Evolutionary conservation across 768 basidiomycete genomes (phyloP).

Genomic region (Mycena amicta): DNA sequence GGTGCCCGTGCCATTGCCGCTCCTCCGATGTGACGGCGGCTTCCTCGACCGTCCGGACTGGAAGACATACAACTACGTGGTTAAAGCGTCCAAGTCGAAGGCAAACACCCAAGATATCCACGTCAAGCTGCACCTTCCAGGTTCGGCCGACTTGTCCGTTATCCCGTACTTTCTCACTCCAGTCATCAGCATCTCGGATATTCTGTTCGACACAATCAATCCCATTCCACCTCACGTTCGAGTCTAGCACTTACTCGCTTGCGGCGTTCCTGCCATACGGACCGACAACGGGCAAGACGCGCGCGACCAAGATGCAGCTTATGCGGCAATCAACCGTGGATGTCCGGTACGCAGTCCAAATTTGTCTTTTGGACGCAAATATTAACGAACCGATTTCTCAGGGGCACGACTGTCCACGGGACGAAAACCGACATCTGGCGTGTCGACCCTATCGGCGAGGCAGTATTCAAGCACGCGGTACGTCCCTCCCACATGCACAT

Average conservation of each 20-base stretch:
- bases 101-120: conserved; percentile 42
- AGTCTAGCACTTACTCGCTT: conserved; percentile 57
- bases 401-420: conserved; percentile 48
- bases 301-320: conserved; percentile 57
- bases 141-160: neutral
- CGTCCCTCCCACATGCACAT: conserved; percentile 24
- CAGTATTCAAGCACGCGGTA: conserved; percentile 59
- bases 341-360: conserved; percentile 44
- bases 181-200: conserved; percentile 50
- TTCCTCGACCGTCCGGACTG: conserved; percentile 53
- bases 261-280: conserved; percentile 62
- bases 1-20: conserved; percentile 48
- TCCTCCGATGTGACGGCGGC: conserved; percentile 38
- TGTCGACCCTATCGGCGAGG: conserved; percentile 65
- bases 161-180: conserved; percentile 27
- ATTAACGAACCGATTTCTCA: conserved; percentile 31
- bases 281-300: conserved; percentile 44
- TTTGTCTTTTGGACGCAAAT: too few species aligned
- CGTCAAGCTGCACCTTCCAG: conserved; percentile 44
- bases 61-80: conserved; percentile 45
- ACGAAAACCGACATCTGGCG: conserved; percentile 76
- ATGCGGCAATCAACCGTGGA: conserved; percentile 72
- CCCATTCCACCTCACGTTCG: conserved; percentile 67
- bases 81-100: conserved; percentile 38
- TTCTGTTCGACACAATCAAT: conserved; percentile 62